Base-by-base conservation (phyloP, 768 basidiomycete species). In the Scleroderma bovista region DNA sequence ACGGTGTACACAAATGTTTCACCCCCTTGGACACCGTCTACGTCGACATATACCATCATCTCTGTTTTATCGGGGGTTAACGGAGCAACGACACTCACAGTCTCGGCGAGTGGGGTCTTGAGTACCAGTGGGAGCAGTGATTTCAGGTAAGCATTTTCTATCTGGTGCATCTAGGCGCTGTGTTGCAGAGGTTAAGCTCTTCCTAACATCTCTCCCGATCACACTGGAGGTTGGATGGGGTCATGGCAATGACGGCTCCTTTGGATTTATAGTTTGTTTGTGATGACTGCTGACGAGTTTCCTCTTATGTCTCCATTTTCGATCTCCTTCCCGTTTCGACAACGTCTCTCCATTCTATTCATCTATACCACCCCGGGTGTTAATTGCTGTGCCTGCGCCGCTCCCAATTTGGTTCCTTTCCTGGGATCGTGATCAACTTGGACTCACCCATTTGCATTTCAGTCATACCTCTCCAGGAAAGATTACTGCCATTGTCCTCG, bases 401-500 rank as follows among this genome's bases (percentile, higher is more conserved):
- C 15, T 44, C 23, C 6, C n/a, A n/a, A n/a, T n/a, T 15, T 9
- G 16, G 43, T 19, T 20, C 23, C n/a, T 19, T 10, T 39, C n/a
- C 9, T n/a, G 6, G 8, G 8, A 39, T 8, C 44, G 36, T 48
- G 12, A 52, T 46, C 42, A 41, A 47, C 51, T 26, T 50, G 32
- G 44, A 42, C 38, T 51, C 44, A 32, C 38, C 8, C 5, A 34
- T 43, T 43, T 13, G 17, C 9, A 29, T 36, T 40, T 22, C 51
- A 51, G 29, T 64, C 62, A 11, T 19, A 20, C 44, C 15, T 45
- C 44, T 2, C 59, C 66, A 2, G 60, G 64, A 23, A 43, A 59
- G 15, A 52, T 68, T 3, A 52, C 48, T 7, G 66, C 45, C 6
- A 49, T 66, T 12, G 54, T 57, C 2, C 51, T 66, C 13, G 66